Conservation (phyloP, 805 yeast species). For the Hanseniaspora hatyaiensis region DNA sequence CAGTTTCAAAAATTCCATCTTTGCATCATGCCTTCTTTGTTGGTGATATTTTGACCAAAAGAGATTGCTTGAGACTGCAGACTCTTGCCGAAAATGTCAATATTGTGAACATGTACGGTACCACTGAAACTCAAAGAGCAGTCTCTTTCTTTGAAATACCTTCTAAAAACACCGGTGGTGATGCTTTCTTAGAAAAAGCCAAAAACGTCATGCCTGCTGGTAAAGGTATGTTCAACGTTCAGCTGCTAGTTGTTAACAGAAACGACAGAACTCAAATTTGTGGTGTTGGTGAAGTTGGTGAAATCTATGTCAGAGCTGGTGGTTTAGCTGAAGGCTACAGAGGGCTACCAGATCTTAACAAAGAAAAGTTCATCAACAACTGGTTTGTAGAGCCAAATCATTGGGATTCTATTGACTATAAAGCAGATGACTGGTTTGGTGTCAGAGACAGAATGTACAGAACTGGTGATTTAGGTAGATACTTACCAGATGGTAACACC, state of each 20-base stretch:
- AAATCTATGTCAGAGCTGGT: slow-evolving; percentile 94
- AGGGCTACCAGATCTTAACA: slow-evolving; percentile 77
- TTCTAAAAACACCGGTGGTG: slow-evolving; percentile 48
- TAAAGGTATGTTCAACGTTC: slow-evolving; percentile 92
- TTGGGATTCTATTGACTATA: slow-evolving; percentile 50
- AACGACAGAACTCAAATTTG: slow-evolving; percentile 79
- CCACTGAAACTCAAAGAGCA: slow-evolving; percentile 97
- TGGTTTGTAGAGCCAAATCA: slow-evolving; percentile 70
- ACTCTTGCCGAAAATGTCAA: slow-evolving; percentile 77
- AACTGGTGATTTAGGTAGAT: slow-evolving; percentile 95
- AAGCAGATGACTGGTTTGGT: slow-evolving; percentile 60
- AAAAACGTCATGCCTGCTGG: slow-evolving; percentile 99
- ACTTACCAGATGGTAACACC: slow-evolving; percentile 91
- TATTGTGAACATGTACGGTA: slow-evolving; percentile 97
- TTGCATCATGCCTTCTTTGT: slow-evolving; percentile 96
- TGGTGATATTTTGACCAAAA: slow-evolving; percentile 92
- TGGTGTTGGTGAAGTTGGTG: slow-evolving; percentile 99
- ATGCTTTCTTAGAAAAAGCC: slow-evolving; percentile 64
- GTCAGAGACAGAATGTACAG: slow-evolving; percentile 93
- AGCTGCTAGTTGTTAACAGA: slow-evolving; percentile 83
- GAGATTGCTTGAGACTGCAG: slow-evolving; percentile 90
- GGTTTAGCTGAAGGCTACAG: slow-evolving; percentile 96
- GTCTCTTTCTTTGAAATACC: slow-evolving; percentile 88
- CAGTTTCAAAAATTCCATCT: slow-evolving; percentile 69
- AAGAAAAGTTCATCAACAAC: slow-evolving; percentile 74